Base-by-base conservation (phyloP, 306 rosid species). In the Vicia sativa region DNA sequence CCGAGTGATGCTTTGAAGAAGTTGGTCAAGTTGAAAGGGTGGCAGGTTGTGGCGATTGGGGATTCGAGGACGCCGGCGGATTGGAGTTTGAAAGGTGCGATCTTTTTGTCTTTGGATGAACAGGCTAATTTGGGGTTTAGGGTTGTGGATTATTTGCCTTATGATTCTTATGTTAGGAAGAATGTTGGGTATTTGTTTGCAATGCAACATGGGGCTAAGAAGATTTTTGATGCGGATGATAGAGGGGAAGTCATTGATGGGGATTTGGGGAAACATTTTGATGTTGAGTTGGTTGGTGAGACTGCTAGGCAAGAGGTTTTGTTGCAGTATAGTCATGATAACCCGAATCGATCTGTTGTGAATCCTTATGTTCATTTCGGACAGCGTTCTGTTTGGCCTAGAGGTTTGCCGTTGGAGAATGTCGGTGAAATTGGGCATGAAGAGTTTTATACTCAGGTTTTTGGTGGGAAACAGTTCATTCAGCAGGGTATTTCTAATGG, bases 351-450 rank as follows among this genome's bases (percentile, higher is more conserved):
- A 74, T 86, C 91, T 0, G 79, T 88, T 23, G 87, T 85, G 16
- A 93, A 93, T 71, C 99, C 99, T 0, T 93, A 93, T 71, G 80
- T 93, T 44, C 99, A 93, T 82, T 93, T 93, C 37, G 99, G 99
- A 70, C 99, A 93, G 72, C 82, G 99, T 57, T 90, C 99, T 0
- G 96, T 93, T 57, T 93, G 99, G 99, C 99, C 99, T 26, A 85
- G 99, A 71, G 99, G 99, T 18, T 61, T 93, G 78, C 99, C 99
- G 0, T 78, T 93, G 85, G 99, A 90, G 72, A 90, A 88, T 35
- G 99, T 85, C 0, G 99, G 99, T 52, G 99, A 85, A 37, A 55
- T 93, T 78, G 83, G 78, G 26, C 99, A 88, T 80, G 99, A 93
- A 45, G 96, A 87, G 67, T 93, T 82, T 67, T 90, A 93, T 76